Conservation (phyloP, 2,329 filamentous ascomycete genomes). For the Lasiodiplodia theobromae region DNA sequence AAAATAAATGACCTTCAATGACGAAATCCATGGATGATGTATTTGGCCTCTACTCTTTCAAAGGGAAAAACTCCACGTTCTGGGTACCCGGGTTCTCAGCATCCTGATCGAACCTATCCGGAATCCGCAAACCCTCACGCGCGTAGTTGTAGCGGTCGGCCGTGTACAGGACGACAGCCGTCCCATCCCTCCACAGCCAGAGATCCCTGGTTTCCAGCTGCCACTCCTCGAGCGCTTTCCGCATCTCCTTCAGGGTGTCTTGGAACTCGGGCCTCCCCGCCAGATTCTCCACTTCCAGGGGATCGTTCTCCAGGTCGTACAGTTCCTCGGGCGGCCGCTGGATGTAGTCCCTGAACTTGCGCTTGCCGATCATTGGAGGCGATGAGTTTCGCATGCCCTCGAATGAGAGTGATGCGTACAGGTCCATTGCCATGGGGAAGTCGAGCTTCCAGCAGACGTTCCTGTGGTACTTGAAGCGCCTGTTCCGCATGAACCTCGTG, state of each 20-base stretch:
- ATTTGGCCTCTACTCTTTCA: not conserved
- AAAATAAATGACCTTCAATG: no score
- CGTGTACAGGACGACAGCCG: not conserved
- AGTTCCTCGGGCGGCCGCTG: constrained; percentile 55
- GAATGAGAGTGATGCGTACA: constrained; percentile 54
- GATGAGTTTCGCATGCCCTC: constrained; percentile 54
- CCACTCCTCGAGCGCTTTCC: constrained; percentile 3
- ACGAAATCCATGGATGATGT: no score
- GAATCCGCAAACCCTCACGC: constrained; percentile 12
- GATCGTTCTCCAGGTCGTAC: constrained; percentile 53
- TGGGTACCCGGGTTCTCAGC: not conserved
- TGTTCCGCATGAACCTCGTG: constrained; percentile 55
- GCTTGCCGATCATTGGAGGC: constrained; percentile 49
- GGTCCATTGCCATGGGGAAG: constrained; percentile 57
- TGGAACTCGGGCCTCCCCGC: not conserved
- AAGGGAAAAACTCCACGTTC: not conserved
- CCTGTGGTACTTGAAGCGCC: constrained; percentile 58
- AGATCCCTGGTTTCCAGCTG: constrained; percentile 4
- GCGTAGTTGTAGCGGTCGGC: not conserved
- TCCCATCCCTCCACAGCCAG: constrained; percentile 19
- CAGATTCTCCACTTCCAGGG: constrained; percentile 21
- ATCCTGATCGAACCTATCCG: constrained; percentile 20
- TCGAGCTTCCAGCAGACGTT: constrained; percentile 59
- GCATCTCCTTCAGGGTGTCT: not conserved
- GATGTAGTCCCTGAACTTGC: constrained; percentile 53